phyloP scores from a whole-genome alignment of 2,329 filamentous ascomycete genomes.

The Claviceps maximensis region DNA sequence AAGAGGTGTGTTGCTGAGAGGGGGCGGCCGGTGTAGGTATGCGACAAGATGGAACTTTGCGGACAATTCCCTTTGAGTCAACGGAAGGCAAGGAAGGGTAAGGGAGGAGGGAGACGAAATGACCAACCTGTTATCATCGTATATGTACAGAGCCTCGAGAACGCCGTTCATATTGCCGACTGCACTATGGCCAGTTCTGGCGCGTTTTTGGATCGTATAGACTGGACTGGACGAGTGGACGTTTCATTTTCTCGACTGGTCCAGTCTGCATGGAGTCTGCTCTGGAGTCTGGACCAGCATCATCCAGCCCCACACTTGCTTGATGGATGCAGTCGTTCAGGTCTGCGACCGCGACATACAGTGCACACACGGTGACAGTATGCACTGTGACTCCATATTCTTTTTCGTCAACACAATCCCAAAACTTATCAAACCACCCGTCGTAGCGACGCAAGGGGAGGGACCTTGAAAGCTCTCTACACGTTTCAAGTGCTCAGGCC shows the following conservation, averaged over 20 bases:
- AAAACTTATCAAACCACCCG: not conserved
- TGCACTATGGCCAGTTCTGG: slow-evolving; percentile 1
- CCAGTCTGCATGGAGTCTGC: too few relatives aligned
- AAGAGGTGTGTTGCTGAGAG: slow-evolving; percentile 64
- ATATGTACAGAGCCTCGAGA: slow-evolving; percentile 93
- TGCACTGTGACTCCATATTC: not conserved
- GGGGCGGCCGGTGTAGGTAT: slow-evolving; percentile 74
- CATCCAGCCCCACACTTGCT: too few relatives aligned
- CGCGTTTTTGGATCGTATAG: not conserved
- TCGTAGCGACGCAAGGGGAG: too few relatives aligned
- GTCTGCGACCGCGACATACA: too few relatives aligned
- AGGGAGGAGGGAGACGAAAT: not conserved
- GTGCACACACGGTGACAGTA: not conserved
- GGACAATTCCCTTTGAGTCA: not conserved
- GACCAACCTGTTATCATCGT: slow-evolving; percentile 84
- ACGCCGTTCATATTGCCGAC: slow-evolving; percentile 59
- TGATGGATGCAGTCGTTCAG: too few relatives aligned
- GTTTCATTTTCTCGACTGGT: too few relatives aligned
- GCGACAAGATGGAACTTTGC: slow-evolving; percentile 63
- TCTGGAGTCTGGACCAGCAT: too few relatives aligned
- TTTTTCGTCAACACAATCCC: not conserved
- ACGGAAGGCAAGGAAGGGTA: slow-evolving; percentile 10
- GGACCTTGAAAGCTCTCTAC: too few relatives aligned
- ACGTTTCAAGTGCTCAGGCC: too few relatives aligned
- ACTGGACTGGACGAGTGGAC: not conserved